Conservation (phyloP, 257 asterid genomes). For the Lycium ferocissimum region DNA sequence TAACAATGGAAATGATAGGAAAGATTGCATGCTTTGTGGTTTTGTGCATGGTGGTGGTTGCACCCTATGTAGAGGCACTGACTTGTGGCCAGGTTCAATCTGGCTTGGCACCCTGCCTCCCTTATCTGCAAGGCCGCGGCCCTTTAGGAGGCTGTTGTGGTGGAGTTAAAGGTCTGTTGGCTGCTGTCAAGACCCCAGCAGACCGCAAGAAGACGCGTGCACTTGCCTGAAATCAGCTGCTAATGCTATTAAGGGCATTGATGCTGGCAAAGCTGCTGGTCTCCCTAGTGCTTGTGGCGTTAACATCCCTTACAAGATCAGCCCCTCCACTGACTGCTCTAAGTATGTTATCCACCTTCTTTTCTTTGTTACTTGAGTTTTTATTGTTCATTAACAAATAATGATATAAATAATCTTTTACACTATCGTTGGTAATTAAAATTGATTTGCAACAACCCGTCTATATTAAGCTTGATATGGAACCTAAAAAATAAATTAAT, state of each 20-base stretch:
- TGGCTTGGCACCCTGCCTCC: neutral
- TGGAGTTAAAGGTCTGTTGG: constrained; percentile 7
- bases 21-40: too few species aligned
- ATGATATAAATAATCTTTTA: too few species aligned
- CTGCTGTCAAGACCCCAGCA: constrained; percentile 1
- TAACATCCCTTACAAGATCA: constrained; percentile 35
- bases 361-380: too few species aligned
- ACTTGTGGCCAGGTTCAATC: neutral
- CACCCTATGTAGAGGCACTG: constrained; percentile 32
- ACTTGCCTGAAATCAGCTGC: constrained; percentile 32
- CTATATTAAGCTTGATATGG: too few species aligned
- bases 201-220: constrained; percentile 39
- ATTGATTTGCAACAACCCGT: too few species aligned
- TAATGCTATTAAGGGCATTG: neutral
- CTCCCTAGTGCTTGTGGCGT: constrained; percentile 33
- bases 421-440: too few species aligned
- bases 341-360: constrained; percentile 15
- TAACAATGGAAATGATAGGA: too few species aligned
- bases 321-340: constrained; percentile 36
- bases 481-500: too few species aligned
- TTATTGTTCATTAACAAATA: too few species aligned
- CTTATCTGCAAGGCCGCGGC: neutral
- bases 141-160: neutral
- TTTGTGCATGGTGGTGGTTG: neutral
- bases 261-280: constrained; percentile 10